A percentile compares a stretch with the other conserved stretches of the same genome.
These are phyloP conservation scores for Talaromyces pinophilus DNA, from an alignment of 2,329 filamentous ascomycete genomes.

Conservation along the genomic window DNA sequence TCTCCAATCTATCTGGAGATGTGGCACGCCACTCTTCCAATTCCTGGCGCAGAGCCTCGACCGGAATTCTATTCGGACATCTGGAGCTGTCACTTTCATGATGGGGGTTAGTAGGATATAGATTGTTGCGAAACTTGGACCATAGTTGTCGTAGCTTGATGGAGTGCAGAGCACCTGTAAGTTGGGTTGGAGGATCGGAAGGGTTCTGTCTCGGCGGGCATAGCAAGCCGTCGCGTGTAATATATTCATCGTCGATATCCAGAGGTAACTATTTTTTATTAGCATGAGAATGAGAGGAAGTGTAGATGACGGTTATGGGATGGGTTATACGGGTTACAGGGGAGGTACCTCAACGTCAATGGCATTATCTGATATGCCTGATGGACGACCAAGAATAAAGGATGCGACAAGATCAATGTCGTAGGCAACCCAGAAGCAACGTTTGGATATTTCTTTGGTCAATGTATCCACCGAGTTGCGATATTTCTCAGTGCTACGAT, in stretches of 20 bases:
- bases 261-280: constrained; percentile 20
- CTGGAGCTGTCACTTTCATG: constrained; percentile 24
- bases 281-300: background rate
- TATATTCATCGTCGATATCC: constrained; percentile 24
- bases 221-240: constrained; percentile 19
- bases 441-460: constrained; percentile 33
- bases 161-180: constrained; percentile 32
- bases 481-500: constrained; percentile 31
- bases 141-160: constrained; percentile 31
- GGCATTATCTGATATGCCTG: constrained; percentile 30
- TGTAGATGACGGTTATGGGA: background rate
- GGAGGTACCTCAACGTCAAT: constrained; percentile 31
- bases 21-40: constrained; percentile 30
- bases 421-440: constrained; percentile 39
- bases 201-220: constrained; percentile 14
- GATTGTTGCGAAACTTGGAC: constrained; percentile 28
- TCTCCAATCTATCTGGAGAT: constrained; percentile 25
- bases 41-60: constrained; percentile 28
- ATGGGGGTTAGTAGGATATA: constrained; percentile 25
- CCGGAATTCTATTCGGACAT: background rate
- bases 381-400: constrained; percentile 35
- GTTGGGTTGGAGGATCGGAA: constrained; percentile 26
- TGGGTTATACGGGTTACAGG: background rate
- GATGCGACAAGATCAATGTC: constrained; percentile 36
- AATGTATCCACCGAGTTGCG: constrained; percentile 26